Evolutionary conservation across 2,329 filamentous ascomycete species (phyloP).

Genomic region (Triangularia setosa): DNA sequence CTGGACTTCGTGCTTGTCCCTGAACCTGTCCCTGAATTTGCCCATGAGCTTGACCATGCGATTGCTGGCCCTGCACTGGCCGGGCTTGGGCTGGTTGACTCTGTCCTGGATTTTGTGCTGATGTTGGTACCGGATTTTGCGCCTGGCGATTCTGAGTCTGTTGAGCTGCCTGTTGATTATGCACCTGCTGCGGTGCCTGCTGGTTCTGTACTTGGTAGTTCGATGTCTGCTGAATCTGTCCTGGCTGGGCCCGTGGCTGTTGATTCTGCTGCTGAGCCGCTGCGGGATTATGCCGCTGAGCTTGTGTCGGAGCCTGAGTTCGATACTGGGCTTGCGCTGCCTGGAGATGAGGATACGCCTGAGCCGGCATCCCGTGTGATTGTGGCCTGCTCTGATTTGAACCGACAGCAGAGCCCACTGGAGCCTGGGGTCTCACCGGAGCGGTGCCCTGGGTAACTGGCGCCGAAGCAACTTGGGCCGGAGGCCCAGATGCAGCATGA

Average conservation of each 20-base stretch:
- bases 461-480: not conserved
- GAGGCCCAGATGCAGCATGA: not conserved
- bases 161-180: not conserved
- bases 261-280: not conserved
- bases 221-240: not conserved
- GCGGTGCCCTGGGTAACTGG: not conserved
- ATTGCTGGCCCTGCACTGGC: not conserved
- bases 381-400: not conserved
- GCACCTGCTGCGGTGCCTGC: not conserved
- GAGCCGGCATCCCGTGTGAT: not conserved
- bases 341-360: not conserved
- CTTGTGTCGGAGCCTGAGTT: not conserved
- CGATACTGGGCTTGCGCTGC: not conserved
- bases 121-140: not conserved
- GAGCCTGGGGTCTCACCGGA: not conserved
- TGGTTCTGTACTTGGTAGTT: not conserved
- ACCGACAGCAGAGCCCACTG: not conserved
- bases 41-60: not conserved
- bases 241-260: not conserved
- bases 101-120: not conserved
- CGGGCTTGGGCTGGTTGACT: not conserved
- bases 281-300: not conserved
- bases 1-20: not conserved
- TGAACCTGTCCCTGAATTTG: not conserved
- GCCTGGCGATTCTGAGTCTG: not conserved